phyloP scores from a whole-genome alignment of 495 filamentous ascomycete species.

The Cladorrhinum samala region DNA sequence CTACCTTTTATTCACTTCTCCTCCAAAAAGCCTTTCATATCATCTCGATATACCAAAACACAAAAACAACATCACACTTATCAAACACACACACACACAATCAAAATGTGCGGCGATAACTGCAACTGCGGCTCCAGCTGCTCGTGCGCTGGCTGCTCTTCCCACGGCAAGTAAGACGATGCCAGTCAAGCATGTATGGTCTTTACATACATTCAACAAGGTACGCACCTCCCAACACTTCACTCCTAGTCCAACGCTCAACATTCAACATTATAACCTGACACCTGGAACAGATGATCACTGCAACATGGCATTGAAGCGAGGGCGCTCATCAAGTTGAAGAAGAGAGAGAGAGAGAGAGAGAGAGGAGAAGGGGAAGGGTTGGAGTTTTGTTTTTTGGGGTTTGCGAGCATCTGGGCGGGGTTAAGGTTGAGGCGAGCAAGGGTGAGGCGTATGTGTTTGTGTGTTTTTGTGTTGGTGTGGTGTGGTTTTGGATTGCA shows the following conservation, averaged over 20 bases:
- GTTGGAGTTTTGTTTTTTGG: too few species aligned
- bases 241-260: background rate
- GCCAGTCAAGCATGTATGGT: background rate
- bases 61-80: background rate
- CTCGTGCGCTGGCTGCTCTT: constrained; percentile 19
- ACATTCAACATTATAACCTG: too few species aligned
- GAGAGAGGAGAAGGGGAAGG: too few species aligned
- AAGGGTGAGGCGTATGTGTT: too few species aligned
- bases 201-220: background rate
- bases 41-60: background rate
- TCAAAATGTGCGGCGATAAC: constrained; percentile 22
- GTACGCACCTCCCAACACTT: background rate
- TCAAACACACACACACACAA: constrained; percentile 5
- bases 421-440: too few species aligned
- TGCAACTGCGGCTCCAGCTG: constrained; percentile 22
- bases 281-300: too few species aligned
- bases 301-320: too few species aligned
- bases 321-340: too few species aligned
- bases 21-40: background rate
- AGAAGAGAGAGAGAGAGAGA: too few species aligned
- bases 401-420: too few species aligned
- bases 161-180: constrained; percentile 15
- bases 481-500: too few species aligned
- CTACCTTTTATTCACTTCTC: background rate
- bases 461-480: too few species aligned